Percentiles rank a stretch among this genome's conserved stretches.
These are phyloP conservation scores for Lodderomyces oxycetoniae DNA, from an alignment of 1,139 yeast genomes.

Conservation along the genomic window DNA sequence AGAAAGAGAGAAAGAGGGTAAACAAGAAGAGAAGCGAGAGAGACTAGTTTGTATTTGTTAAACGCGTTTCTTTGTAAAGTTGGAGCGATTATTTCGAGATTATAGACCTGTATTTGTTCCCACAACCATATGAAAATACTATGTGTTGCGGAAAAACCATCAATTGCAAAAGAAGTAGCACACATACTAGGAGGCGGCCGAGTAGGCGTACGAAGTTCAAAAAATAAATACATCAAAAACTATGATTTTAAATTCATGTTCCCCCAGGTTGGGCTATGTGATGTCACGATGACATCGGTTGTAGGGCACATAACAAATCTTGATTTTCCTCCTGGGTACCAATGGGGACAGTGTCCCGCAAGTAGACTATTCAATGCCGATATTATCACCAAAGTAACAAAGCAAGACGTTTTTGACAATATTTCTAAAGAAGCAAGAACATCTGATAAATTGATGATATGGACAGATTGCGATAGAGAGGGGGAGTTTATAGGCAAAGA, in stretches of 20 bases:
- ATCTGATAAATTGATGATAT: constrained; percentile 70
- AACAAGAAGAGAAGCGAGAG: too few species aligned
- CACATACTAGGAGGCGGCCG: constrained; percentile 71
- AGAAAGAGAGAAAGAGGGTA: too few species aligned
- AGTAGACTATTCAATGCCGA: constrained; percentile 67
- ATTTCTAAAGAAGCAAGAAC: constrained; percentile 60
- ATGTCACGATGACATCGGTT: constrained; percentile 89
- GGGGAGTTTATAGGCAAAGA: constrained; percentile 96
- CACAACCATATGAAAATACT: constrained; percentile 55
- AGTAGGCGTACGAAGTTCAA: constrained; percentile 43
- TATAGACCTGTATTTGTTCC: too few species aligned
- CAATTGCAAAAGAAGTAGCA: constrained; percentile 87
- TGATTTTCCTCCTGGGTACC: constrained; percentile 61
- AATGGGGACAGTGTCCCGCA: constrained; percentile 70
- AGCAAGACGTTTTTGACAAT: constrained; percentile 58
- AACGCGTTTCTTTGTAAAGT: too few species aligned
- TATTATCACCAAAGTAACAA: constrained; percentile 37
- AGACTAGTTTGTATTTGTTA: too few species aligned
- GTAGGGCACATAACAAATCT: constrained; percentile 72
- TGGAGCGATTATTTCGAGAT: too few species aligned
- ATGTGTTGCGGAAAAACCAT: constrained; percentile 97
- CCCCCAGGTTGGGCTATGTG: constrained; percentile 53
- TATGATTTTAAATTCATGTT: constrained; percentile 71
- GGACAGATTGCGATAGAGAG: constrained; percentile 99
- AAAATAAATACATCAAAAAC: constrained; percentile 67